Conservation (phyloP, 371 early-diverging fungal species). For the Apophysomyces ossiformis region DNA sequence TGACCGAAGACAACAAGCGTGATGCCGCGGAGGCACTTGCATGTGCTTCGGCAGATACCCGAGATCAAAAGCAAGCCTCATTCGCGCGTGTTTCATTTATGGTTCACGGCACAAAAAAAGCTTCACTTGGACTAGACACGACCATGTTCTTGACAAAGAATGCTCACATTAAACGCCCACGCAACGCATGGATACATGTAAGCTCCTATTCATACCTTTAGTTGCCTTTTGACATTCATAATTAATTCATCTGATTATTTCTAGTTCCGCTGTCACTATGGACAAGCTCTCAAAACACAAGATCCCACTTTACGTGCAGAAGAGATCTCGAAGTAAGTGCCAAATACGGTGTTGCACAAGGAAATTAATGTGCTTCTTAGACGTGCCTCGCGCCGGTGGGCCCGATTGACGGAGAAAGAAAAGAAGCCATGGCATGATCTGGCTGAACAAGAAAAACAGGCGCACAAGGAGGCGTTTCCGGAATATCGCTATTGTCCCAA, state of each 20-base stretch:
- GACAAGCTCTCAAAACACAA: slow-evolving; percentile 34
- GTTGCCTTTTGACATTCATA: not conserved
- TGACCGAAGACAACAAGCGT: slow-evolving; percentile 12
- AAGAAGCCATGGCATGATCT: slow-evolving; percentile 43
- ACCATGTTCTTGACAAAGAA: slow-evolving; percentile 38
- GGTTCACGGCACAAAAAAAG: slow-evolving; percentile 10
- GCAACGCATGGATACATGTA: slow-evolving; percentile 46
- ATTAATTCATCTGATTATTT: not conserved
- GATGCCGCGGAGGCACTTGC: slow-evolving; percentile 13
- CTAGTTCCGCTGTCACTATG: slow-evolving; percentile 43
- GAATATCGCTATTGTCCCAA: slow-evolving; percentile 53
- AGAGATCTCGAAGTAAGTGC: slow-evolving; percentile 42
- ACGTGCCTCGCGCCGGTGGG: slow-evolving; percentile 21
- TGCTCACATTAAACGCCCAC: slow-evolving; percentile 42
- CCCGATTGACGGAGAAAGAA: slow-evolving; percentile 19
- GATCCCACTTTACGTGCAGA: slow-evolving; percentile 42
- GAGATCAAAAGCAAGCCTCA: slow-evolving; percentile 11
- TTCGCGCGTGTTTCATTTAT: slow-evolving; percentile 16
- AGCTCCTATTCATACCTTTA: not conserved
- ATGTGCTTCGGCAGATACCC: slow-evolving; percentile 11
- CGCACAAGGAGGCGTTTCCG: slow-evolving; percentile 54
- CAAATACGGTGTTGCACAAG: slow-evolving; percentile 3
- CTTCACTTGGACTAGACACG: slow-evolving; percentile 16
- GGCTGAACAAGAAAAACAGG: slow-evolving; percentile 50
- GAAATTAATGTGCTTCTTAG: slow-evolving; percentile 13